phyloP scores from a whole-genome alignment of 345 rosid species.

The Nasturtium officinale region DNA sequence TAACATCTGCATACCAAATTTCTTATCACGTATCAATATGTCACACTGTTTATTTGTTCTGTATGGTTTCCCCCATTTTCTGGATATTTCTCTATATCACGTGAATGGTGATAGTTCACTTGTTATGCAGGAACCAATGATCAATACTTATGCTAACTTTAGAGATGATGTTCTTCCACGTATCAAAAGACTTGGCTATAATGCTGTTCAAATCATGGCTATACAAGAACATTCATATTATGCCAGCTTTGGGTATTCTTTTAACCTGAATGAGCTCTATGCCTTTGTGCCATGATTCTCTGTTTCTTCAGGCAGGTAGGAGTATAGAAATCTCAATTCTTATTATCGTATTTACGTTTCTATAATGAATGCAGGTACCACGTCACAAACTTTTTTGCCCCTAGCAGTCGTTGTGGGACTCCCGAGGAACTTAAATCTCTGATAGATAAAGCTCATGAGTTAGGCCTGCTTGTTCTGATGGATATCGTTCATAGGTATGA shows the following conservation, averaged over 20 bases:
- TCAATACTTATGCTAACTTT: conserved; percentile 81
- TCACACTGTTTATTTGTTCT: conserved; percentile 18
- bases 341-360: conserved; percentile 18
- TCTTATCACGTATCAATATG: conserved; percentile 10
- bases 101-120: conserved; percentile 26
- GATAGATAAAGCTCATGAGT: conserved; percentile 91
- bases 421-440: conserved; percentile 93
- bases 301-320: conserved; percentile 27
- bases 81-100: conserved; percentile 1
- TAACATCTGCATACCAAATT: conserved; percentile 11
- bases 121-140: conserved; percentile 74
- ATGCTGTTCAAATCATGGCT: conserved; percentile 99
- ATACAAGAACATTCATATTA: conserved; percentile 98
- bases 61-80: conserved; percentile 4
- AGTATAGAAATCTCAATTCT: conserved; percentile 10
- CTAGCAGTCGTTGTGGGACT: conserved; percentile 95
- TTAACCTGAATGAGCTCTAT: conserved; percentile 21
- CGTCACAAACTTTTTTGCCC: conserved; percentile 92
- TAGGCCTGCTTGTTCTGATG: conserved; percentile 93
- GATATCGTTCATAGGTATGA: conserved; percentile 94
- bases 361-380: conserved; percentile 70
- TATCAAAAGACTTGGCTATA: conserved; percentile 89
- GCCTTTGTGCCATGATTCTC: conserved; percentile 16
- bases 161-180: conserved; percentile 98
- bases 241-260: conserved; percentile 90